Evolutionary conservation across 768 basidiomycete genomes (phyloP), one percentile per base, ranked within the genome.

Genomic region (Sutorius australiensis): DNA sequence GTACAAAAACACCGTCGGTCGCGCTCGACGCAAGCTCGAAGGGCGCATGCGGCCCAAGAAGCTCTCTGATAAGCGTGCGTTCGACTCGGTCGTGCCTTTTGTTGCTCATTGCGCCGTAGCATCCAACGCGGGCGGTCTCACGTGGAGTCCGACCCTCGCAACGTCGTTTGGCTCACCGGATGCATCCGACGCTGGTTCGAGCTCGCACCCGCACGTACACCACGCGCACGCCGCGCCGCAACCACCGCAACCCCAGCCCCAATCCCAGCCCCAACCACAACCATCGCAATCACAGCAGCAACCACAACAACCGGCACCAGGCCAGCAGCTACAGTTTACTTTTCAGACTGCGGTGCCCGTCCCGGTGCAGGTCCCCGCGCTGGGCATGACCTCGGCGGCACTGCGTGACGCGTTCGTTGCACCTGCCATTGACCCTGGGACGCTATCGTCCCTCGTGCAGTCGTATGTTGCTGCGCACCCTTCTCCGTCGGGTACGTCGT

Each of bases 1-100:
- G 83, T 85, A 82, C 70, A 85, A 85, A 70, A 85, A 85, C 65
- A 83, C 83, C 16, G 78, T 82, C 50, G 83, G 83, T 6, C 74
- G 83, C 31, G 80, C 78, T 7, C 73, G 82, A 49, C 73, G 82
- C 43, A 82, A 82, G 63, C 69, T 78, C 41, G 82, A 82, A 55
- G 81, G 81, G 6, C 72, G 78, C 27, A 76, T 80, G 1, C 72
- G 80, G 40, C 75, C 80, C 36, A 73, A 75, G 41, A 82, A 79
- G 57, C 63, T 71, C 9, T 68, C 77, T 33, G 80, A 82, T 64
- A 82, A 78, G 69, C 74, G 80, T 78, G 50, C 33, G 61, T 56
- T 16, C 6, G 37, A 17, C 2, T 19, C 11, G 16, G n/a, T 33
- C 33, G 3, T 17, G 30, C 2, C 39, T 3, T 1, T 10, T 10